Percentiles rank a stretch among this genome's conserved stretches.
Conservation (phyloP, 805 yeast species). For the Candida sphagnicola region DNA sequence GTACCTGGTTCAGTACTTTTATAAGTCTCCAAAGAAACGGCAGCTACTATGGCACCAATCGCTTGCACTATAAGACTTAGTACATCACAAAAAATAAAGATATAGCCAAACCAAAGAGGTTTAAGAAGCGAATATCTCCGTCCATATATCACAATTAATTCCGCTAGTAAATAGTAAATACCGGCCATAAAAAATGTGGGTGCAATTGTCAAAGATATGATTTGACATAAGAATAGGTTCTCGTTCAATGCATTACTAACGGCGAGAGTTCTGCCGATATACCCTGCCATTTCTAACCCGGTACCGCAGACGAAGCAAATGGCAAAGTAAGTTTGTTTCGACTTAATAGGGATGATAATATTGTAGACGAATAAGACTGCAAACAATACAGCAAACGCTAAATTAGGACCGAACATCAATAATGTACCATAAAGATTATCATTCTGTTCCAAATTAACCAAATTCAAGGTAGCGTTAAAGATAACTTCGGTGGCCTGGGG, state of each 20-base stretch:
- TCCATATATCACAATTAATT: slow-evolving; percentile 61
- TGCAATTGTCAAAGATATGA: slow-evolving; percentile 66
- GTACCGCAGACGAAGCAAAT: slow-evolving; percentile 52
- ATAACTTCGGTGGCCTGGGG: slow-evolving; percentile 17
- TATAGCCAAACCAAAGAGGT: slow-evolving; percentile 59
- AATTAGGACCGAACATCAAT: slow-evolving; percentile 53
- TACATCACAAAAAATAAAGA: slow-evolving; percentile 66
- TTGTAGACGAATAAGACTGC: slow-evolving; percentile 32
- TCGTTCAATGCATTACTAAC: slow-evolving; percentile 26
- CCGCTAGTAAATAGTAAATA: slow-evolving; percentile 67
- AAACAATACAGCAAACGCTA: slow-evolving; percentile 53
- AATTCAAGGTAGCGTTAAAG: slow-evolving; percentile 17
- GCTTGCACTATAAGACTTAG: slow-evolving; percentile 65
- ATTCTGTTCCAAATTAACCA: slow-evolving; percentile 11
- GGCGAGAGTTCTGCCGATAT: slow-evolving; percentile 53
- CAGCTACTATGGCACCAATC: slow-evolving; percentile 73
- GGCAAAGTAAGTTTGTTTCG: slow-evolving; percentile 64
- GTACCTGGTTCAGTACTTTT: slow-evolving; percentile 45
- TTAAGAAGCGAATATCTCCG: slow-evolving; percentile 42
- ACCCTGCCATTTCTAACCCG: slow-evolving; percentile 64
- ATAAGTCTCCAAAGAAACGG: slow-evolving; percentile 32
- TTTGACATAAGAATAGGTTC: slow-evolving; percentile 56
- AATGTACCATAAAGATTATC: slow-evolving; percentile 33
- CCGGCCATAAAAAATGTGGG: slow-evolving; percentile 88
- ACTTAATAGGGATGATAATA: slow-evolving; percentile 31